A percentile compares a stretch with the other conserved stretches of the same genome.
Conservation (phyloP, 441 rosid species). For the Cnidoscolus chayamansa region DNA sequence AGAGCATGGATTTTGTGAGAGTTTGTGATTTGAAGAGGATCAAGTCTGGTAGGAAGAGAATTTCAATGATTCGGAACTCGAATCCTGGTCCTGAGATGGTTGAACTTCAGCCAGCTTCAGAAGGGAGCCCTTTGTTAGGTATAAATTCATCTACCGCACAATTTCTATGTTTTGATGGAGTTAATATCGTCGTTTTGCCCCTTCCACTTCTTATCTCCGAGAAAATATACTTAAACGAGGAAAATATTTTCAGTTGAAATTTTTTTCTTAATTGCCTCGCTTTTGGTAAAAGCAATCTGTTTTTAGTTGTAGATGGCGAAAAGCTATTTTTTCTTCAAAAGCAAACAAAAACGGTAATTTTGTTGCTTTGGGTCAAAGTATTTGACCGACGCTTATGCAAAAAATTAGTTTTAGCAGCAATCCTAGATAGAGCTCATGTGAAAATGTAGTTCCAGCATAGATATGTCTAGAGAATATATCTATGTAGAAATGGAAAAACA, state of each 20-base stretch:
- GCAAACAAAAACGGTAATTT: not conserved
- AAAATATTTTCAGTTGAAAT: not conserved
- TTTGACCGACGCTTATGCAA: not conserved
- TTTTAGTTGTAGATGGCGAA: not conserved
- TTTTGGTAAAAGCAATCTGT: not conserved
- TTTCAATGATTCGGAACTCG: conserved; percentile 55
- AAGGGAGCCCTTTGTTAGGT: conserved; percentile 85
- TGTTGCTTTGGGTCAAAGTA: not conserved
- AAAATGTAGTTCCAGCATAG: not conserved
- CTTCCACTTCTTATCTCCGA: not conserved
- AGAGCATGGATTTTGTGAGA: conserved; percentile 55
- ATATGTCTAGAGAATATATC: not conserved
- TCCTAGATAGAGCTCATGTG: not conserved
- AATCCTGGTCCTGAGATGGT: conserved; percentile 58
- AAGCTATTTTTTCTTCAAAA: not conserved
- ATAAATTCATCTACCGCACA: not conserved
- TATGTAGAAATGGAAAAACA: not conserved
- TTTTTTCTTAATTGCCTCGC: not conserved
- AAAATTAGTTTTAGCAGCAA: not conserved
- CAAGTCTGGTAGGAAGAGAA: conserved; percentile 44
- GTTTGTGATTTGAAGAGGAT: conserved; percentile 52
- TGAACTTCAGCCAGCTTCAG: conserved; percentile 75
- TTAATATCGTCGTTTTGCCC: not conserved
- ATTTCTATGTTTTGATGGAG: too few species aligned
- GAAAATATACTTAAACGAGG: not conserved